phyloP scores from a whole-genome alignment of 495 filamentous ascomycete genomes.

The Penicillium diatomitis region DNA sequence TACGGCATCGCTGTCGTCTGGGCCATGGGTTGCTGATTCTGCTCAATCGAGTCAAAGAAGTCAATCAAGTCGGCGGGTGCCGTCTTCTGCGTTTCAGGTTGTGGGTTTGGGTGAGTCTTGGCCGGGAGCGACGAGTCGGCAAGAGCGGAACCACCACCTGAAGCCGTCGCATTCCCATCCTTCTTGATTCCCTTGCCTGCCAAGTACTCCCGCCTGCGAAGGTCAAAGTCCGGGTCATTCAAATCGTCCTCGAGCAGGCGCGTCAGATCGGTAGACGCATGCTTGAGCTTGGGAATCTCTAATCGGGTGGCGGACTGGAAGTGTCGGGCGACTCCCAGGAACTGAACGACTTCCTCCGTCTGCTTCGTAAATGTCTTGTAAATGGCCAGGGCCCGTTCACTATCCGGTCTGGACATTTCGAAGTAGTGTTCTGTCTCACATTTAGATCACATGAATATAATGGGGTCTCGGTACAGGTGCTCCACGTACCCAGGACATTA shows the following conservation, averaged over 20 bases:
- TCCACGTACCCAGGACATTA: slow-evolving; percentile 75
- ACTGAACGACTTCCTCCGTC: slow-evolving; percentile 87
- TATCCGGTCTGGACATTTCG: slow-evolving; percentile 92
- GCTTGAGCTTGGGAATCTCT: slow-evolving; percentile 94
- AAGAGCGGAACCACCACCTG: slow-evolving; percentile 9
- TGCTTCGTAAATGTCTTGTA: slow-evolving; percentile 91
- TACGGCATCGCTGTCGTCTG: slow-evolving; percentile 35
- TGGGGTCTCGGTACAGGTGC: no score
- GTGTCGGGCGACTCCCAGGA: slow-evolving; percentile 74
- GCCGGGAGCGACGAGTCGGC: slow-evolving; percentile 15
- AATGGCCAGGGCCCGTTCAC: slow-evolving; percentile 81
- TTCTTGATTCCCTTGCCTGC: slow-evolving; percentile 62
- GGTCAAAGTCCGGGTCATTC: slow-evolving; percentile 92
- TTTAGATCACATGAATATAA: background rate
- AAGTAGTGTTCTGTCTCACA: slow-evolving; percentile 77
- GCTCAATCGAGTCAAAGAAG: slow-evolving; percentile 96
- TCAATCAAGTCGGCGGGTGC: slow-evolving; percentile 84
- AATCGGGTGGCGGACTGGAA: slow-evolving; percentile 86
- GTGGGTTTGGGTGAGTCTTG: slow-evolving; percentile 12
- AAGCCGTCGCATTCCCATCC: slow-evolving; percentile 14
- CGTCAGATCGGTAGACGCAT: slow-evolving; percentile 85
- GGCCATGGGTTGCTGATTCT: slow-evolving; percentile 67
- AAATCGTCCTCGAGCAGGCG: slow-evolving; percentile 90
- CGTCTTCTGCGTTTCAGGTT: slow-evolving; percentile 34
- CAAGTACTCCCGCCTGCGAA: slow-evolving; percentile 84